Evolutionary conservation across 1,284 basidiomycete genomes (phyloP).

Genomic region (Coniferiporia weirii): DNA sequence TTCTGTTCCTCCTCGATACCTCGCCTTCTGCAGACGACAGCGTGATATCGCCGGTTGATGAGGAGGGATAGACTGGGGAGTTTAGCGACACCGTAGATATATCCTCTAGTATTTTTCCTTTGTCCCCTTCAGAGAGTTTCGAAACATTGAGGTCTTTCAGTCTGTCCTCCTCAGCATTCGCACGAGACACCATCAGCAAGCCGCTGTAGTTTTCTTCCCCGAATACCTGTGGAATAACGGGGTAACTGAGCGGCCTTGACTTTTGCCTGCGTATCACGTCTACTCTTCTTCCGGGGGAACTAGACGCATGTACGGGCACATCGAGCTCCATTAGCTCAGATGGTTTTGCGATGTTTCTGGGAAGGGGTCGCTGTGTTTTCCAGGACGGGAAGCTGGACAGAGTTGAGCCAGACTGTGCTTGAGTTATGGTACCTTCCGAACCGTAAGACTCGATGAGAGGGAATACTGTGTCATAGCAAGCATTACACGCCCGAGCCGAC

Average conservation of each 20-base stretch:
- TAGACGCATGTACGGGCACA: constrained; percentile 31
- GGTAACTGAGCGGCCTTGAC: constrained; percentile 17
- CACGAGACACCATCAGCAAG: not conserved
- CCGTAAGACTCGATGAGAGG: constrained; percentile 47
- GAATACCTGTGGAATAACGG: constrained; percentile 16
- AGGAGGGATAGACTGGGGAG: constrained; percentile 18
- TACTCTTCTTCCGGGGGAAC: constrained; percentile 9
- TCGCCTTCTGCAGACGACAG: constrained; percentile 30
- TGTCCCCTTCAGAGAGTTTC: not conserved
- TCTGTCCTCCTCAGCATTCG: not conserved
- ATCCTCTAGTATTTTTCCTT: constrained; percentile 3
- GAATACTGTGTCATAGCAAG: constrained; percentile 84
- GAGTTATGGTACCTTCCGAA: constrained; percentile 19
- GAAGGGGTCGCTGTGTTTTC: constrained; percentile 21
- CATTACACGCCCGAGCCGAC: constrained; percentile 76
- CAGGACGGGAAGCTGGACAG: constrained; percentile 44
- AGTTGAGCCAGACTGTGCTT: constrained; percentile 26
- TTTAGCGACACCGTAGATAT: not conserved
- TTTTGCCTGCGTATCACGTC: constrained; percentile 11
- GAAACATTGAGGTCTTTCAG: not conserved
- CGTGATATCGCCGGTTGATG: constrained; percentile 16
- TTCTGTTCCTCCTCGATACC: constrained; percentile 55
- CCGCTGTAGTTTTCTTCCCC: not conserved
- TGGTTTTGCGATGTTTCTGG: not conserved
- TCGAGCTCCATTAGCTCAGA: constrained; percentile 39